Conservation (phyloP, 2,329 filamentous ascomycete species). For the Alternaria ethzedia region DNA sequence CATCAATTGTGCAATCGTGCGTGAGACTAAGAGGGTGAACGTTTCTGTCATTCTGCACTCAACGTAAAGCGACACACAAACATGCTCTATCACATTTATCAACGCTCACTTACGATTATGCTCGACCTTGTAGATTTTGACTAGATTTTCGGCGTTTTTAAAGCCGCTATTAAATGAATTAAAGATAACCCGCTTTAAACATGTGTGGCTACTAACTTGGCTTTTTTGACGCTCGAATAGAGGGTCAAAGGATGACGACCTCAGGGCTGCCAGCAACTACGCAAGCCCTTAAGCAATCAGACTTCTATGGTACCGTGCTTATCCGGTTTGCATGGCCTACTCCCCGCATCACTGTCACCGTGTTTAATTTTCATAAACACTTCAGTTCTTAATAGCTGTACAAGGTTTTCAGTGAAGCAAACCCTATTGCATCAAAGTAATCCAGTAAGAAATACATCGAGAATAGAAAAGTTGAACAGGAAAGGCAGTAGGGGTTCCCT, state of each 20-base stretch:
- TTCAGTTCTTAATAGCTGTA: neutral
- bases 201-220: neutral
- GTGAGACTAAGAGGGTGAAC: neutral
- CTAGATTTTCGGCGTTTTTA: accelerated
- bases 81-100: neutral
- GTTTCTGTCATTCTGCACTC: neutral
- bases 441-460: too few species aligned
- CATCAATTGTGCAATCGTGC: too few species aligned
- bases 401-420: neutral
- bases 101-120: too few species aligned
- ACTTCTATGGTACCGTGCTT: neutral
- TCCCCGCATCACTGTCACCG: neutral
- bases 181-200: too few species aligned
- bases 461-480: too few species aligned
- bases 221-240: accelerated
- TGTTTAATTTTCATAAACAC: neutral
- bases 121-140: neutral
- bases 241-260: neutral
- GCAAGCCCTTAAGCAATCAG: neutral
- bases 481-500: too few species aligned
- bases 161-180: neutral
- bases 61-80: neutral
- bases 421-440: neutral
- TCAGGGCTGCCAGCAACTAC: neutral
- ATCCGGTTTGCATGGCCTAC: accelerated